A percentile compares a stretch with the other conserved stretches of the same genome.
These are phyloP conservation scores for Peltaster fructicola DNA, from an alignment of 2,329 filamentous ascomycete species.

Conservation along the genomic window DNA sequence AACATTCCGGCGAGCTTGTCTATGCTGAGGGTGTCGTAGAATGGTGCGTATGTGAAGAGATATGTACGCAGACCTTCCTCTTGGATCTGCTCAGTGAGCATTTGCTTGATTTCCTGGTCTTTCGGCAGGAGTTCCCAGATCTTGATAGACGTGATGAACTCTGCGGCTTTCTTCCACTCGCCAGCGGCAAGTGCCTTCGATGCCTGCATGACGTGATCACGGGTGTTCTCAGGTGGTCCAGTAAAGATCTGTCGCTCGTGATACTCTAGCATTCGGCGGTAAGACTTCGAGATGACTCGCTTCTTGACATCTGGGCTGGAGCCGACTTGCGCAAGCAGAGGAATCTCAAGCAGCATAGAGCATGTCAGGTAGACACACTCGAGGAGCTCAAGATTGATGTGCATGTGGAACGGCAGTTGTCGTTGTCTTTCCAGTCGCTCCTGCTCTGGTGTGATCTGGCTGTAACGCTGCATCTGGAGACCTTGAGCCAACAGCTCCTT, in stretches of 20 bases:
- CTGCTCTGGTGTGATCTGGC: conserved; percentile 90
- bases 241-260: conserved; percentile 99
- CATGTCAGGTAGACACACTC: conserved; percentile 98
- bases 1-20: conserved; percentile 83
- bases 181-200: conserved; percentile 92
- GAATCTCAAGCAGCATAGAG: conserved; percentile 98
- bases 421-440: conserved; percentile 93
- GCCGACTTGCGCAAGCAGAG: conserved; percentile 86
- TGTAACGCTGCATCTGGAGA: conserved; percentile 95
- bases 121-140: conserved; percentile 98
- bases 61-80: conserved; percentile 96
- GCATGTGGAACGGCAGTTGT: conserved; percentile 98
- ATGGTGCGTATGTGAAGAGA: conserved; percentile 97
- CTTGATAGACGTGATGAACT: conserved; percentile 94
- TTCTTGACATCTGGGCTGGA: conserved; percentile 95
- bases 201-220: conserved; percentile 97
- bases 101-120: conserved; percentile 80
- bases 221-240: conserved; percentile 93
- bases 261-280: conserved; percentile 97
- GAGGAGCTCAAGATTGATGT: conserved; percentile 96
- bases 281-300: conserved; percentile 97
- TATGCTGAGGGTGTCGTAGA: conserved; percentile 91
- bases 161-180: conserved; percentile 93
- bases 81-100: conserved; percentile 96
- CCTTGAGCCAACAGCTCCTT: conserved; percentile 97